phyloP scores from a whole-genome alignment of 2,329 filamentous ascomycete genomes.

The Dissoconium aciculare region DNA sequence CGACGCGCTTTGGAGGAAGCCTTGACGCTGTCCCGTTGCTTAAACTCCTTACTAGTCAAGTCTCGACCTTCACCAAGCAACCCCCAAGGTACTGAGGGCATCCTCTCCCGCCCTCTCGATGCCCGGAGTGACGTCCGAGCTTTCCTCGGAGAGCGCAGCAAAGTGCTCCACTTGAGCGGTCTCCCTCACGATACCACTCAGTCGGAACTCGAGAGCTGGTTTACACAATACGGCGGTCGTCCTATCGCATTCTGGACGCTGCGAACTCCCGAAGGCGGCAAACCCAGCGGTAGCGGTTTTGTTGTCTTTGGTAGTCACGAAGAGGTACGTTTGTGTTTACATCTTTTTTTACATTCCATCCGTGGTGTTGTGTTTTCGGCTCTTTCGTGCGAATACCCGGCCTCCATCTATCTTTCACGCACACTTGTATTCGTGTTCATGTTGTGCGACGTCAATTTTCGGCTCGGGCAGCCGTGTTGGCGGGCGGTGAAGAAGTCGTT shows the following conservation, averaged over 20 bases:
- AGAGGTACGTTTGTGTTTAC: slow-evolving; percentile 53
- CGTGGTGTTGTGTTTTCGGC: too few relatives aligned
- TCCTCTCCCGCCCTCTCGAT: slow-evolving; percentile 89
- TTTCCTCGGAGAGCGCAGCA: slow-evolving; percentile 90
- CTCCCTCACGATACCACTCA: slow-evolving; percentile 96
- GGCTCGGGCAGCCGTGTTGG: too few relatives aligned
- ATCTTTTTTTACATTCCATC: neutral
- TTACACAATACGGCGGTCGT: slow-evolving; percentile 92
- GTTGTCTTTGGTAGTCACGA: slow-evolving; percentile 98
- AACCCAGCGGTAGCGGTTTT: slow-evolving; percentile 96
- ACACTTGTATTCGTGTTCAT: too few relatives aligned
- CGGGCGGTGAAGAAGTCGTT: too few relatives aligned
- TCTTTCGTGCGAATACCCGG: too few relatives aligned
- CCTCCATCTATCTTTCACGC: neutral
- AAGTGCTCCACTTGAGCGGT: slow-evolving; percentile 95
- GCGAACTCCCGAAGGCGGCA: slow-evolving; percentile 94
- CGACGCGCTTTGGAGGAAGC: slow-evolving; percentile 96
- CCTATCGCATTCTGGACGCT: slow-evolving; percentile 99
- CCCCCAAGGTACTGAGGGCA: slow-evolving; percentile 80
- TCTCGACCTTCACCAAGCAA: slow-evolving; percentile 57
- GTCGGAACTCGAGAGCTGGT: slow-evolving; percentile 98
- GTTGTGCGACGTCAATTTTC: too few relatives aligned
- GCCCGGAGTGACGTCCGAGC: slow-evolving; percentile 90
- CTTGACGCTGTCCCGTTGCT: slow-evolving; percentile 80
- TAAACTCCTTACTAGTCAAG: slow-evolving; percentile 86